These are phyloP conservation scores for Nasturtium officinale DNA, from an alignment of 345 rosid species.

Conservation along the genomic window DNA sequence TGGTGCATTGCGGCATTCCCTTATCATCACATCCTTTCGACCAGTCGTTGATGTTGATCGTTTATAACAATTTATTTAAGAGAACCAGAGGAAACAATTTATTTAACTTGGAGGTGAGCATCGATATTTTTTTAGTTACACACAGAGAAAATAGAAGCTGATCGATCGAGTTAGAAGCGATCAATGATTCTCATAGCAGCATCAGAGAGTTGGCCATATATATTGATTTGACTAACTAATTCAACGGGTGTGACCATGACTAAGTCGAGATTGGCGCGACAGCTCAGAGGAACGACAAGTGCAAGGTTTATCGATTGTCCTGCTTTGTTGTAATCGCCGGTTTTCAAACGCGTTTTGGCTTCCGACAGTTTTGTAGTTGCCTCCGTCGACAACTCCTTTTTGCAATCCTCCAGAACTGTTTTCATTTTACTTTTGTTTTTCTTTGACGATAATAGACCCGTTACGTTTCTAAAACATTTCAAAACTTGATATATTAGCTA, in stretches of 20 bases:
- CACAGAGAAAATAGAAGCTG: neutral
- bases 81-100: too few relatives aligned
- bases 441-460: neutral
- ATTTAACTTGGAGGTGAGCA: neutral
- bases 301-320: neutral
- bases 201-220: conserved; percentile 3
- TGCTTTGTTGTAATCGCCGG: conserved; percentile 23
- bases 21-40: too few relatives aligned
- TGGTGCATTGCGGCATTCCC: too few relatives aligned
- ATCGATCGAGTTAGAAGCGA: neutral
- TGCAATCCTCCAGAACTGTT: conserved; percentile 7
- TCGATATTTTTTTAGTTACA: conserved; percentile 1
- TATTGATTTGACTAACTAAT: neutral
- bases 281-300: neutral
- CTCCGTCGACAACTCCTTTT: neutral
- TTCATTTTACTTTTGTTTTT: neutral
- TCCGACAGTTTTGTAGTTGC: neutral
- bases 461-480: neutral
- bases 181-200: conserved; percentile 32
- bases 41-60: too few relatives aligned
- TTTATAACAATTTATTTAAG: too few relatives aligned
- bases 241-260: neutral
- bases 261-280: neutral
- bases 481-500: neutral
- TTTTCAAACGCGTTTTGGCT: neutral